These are phyloP conservation scores for Leucosporidium yakuticum DNA, from an alignment of 768 basidiomycete genomes.

Conservation along the genomic window DNA sequence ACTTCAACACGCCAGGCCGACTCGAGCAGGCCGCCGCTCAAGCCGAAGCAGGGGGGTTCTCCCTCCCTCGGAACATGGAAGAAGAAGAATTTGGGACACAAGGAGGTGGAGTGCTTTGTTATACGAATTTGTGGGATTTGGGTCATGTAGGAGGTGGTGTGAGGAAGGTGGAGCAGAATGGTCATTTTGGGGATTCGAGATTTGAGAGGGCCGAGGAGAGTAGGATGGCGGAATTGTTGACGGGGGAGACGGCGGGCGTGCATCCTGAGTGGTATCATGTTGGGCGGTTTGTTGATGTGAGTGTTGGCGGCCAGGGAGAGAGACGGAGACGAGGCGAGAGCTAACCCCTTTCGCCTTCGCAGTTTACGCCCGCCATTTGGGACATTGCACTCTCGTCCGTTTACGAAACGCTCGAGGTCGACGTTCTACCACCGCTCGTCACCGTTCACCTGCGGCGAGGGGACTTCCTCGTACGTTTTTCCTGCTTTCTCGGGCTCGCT, in stretches of 20 bases:
- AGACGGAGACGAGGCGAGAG: not conserved
- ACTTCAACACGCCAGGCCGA: not conserved
- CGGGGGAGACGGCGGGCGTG: too few species aligned
- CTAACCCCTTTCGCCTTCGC: not conserved
- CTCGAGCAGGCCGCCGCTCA: not conserved
- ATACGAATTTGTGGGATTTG: slow-evolving; percentile 7
- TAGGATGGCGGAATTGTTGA: too few species aligned
- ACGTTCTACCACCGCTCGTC: slow-evolving; percentile 14
- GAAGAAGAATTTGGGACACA: too few species aligned
- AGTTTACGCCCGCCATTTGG: slow-evolving; percentile 14
- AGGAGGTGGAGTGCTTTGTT: slow-evolving; percentile 6
- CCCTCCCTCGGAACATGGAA: slow-evolving; percentile 8
- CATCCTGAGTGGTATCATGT: slow-evolving; percentile 11
- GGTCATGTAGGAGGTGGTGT: not conserved
- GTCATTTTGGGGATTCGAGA: not conserved
- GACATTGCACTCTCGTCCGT: slow-evolving; percentile 14
- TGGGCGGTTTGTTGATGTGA: slow-evolving; percentile 10
- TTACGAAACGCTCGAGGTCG: not conserved
- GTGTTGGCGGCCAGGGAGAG: not conserved
- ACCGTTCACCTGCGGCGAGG: slow-evolving; percentile 22
- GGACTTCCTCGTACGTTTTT: slow-evolving; percentile 4
- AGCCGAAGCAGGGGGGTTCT: not conserved
- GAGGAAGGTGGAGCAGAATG: not conserved
- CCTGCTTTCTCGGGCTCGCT: too few species aligned
- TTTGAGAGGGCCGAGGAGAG: not conserved